Evolutionary conservation across 108 stramenopile genomes (phyloP).

Genomic region (Pinguiococcus pyrenoidosus): DNA sequence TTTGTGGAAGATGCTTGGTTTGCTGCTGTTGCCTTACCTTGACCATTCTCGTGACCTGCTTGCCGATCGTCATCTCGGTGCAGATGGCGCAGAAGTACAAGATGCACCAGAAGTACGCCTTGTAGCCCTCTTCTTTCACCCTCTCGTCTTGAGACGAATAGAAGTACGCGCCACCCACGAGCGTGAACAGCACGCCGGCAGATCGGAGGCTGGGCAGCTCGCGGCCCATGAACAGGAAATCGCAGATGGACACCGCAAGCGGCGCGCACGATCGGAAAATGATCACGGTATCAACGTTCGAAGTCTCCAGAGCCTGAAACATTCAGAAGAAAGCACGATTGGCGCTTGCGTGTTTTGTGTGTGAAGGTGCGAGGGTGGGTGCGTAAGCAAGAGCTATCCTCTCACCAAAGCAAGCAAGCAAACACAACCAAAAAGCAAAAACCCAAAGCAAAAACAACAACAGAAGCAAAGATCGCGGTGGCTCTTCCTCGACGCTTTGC

Average conservation of each 20-base stretch:
- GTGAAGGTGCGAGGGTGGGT: too few species aligned
- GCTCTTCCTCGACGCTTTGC: too few species aligned
- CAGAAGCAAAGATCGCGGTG: too few species aligned
- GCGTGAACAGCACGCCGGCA: slow-evolving; percentile 42
- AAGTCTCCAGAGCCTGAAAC: slow-evolving; percentile 48
- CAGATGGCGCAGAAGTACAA: slow-evolving; percentile 6
- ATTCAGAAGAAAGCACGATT: too few species aligned
- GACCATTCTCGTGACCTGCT: slow-evolving; percentile 4
- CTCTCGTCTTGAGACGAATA: slow-evolving; percentile 3
- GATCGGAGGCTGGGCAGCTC: slow-evolving; percentile 59
- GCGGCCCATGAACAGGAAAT: slow-evolving; percentile 54
- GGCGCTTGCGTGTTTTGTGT: too few species aligned
- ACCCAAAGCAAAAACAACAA: too few species aligned
- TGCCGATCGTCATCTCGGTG: slow-evolving; percentile 19
- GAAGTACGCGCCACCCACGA: slow-evolving; percentile 25
- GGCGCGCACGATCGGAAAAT: slow-evolving; percentile 72
- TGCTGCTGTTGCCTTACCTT: slow-evolving; percentile 4
- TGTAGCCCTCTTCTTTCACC: slow-evolving; percentile 2
- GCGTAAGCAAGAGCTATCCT: too few species aligned
- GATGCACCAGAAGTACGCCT: slow-evolving; percentile 4
- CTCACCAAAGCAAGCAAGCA: too few species aligned
- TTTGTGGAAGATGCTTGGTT: slow-evolving; percentile 4
- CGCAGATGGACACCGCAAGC: slow-evolving; percentile 56
- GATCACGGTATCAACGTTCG: slow-evolving; percentile 86
- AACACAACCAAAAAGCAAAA: too few species aligned